phyloP scores from a whole-genome alignment of 2,329 filamentous ascomycete genomes.

The Hypoxylon sp. region DNA sequence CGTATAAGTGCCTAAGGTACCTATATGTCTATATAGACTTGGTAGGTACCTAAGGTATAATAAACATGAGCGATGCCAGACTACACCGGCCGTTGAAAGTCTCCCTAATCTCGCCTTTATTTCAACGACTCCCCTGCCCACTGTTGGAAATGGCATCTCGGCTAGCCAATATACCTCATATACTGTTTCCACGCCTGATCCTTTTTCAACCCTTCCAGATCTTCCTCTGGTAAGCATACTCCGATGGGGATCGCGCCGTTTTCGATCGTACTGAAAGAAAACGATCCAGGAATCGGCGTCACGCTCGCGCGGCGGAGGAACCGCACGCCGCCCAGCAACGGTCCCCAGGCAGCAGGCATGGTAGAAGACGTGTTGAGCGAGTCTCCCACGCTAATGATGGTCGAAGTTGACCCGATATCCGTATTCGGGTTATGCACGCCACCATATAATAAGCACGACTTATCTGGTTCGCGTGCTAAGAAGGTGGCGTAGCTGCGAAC shows the following conservation, averaged over 20 bases:
- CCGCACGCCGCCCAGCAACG: background rate
- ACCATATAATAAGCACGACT: conserved; percentile 46
- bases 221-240: background rate
- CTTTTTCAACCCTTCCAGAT: background rate
- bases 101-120: background rate
- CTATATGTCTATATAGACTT: no score
- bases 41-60: no score
- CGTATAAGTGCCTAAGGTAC: no score
- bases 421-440: conserved; percentile 25
- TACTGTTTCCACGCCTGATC: background rate
- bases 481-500: conserved; percentile 51
- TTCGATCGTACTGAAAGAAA: background rate
- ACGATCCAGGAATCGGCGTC: background rate
- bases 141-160: background rate
- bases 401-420: conserved; percentile 31
- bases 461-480: conserved; percentile 47
- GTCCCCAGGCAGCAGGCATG: conserved; percentile 10
- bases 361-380: background rate
- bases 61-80: no score
- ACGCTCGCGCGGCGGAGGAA: conserved; percentile 8
- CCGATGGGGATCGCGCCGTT: background rate
- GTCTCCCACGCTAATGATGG: background rate
- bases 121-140: background rate
- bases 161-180: background rate
- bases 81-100: no score